A percentile compares a stretch with the other conserved stretches of the same genome.
phyloP scores from a whole-genome alignment of 2,329 filamentous ascomycete species.

The Beauveria sp. region DNA sequence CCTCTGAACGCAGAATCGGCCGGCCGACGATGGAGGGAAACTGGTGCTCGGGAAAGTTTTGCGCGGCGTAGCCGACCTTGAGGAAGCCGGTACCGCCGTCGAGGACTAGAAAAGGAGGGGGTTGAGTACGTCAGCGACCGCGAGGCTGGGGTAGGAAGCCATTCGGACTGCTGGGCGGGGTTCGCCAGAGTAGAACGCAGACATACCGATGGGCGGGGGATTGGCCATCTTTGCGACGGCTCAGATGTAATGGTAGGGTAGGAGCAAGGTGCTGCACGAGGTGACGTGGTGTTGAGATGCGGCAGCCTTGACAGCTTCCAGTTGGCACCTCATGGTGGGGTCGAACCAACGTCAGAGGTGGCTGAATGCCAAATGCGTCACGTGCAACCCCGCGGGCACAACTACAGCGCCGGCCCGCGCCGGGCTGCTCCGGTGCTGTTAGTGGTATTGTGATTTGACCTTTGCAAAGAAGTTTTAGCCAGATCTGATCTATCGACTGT shows the following conservation, averaged over 20 bases:
- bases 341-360: slow-evolving; percentile 30
- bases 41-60: slow-evolving; percentile 99
- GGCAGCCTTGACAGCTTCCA: slow-evolving; percentile 7
- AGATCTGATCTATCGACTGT: no score
- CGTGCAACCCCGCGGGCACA: slow-evolving; percentile 29
- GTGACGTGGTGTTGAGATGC: slow-evolving; percentile 6
- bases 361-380: slow-evolving; percentile 25
- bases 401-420: not conserved
- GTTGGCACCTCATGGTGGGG: slow-evolving; percentile 23
- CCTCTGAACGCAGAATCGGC: slow-evolving; percentile 93
- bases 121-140: slow-evolving; percentile 17
- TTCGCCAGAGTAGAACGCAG: slow-evolving; percentile 6
- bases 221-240: slow-evolving; percentile 38
- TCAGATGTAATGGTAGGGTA: not conserved
- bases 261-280: slow-evolving; percentile 2
- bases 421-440: not conserved
- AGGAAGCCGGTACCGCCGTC: slow-evolving; percentile 99
- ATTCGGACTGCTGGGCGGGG: not conserved
- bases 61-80: slow-evolving; percentile 97
- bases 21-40: slow-evolving; percentile 97
- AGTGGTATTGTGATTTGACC: not conserved
- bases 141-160: slow-evolving; percentile 14
- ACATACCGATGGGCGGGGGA: slow-evolving; percentile 47
- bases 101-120: slow-evolving; percentile 58
- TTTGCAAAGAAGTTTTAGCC: not conserved